Conservation (phyloP, 352 stramenopile genomes). For the Pseudoperonospora humuli region DNA sequence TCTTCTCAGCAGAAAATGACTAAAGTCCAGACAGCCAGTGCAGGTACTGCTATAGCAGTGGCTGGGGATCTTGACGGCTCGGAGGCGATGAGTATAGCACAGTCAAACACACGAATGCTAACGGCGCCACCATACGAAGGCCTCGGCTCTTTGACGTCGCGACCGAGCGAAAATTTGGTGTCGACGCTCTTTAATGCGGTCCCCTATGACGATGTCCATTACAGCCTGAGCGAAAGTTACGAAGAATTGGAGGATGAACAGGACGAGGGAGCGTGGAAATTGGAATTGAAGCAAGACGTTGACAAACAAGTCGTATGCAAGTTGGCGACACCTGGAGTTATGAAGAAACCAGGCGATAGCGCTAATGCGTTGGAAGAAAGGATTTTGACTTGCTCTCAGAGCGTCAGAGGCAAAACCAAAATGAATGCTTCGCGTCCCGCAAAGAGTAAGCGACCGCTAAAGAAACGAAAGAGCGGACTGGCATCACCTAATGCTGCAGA, state of each 20-base stretch:
- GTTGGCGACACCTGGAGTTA: not conserved
- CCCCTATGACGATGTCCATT: constrained; percentile 2
- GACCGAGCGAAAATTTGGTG: constrained; percentile 1
- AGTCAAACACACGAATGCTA: constrained; percentile 12
- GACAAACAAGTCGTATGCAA: constrained; percentile 2
- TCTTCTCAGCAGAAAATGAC: not conserved
- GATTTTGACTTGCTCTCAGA: not conserved
- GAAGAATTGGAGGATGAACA: constrained; percentile 14
- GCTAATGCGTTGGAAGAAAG: constrained; percentile 6
- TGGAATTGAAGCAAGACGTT: constrained; percentile 1
- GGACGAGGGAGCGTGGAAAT: constrained; percentile 1
- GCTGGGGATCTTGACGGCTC: not conserved
- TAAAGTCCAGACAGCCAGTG: not conserved
- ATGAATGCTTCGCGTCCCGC: not conserved
- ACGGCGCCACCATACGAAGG: constrained; percentile 20
- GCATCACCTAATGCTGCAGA: constrained; percentile 5
- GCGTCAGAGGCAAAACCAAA: constrained; percentile 8
- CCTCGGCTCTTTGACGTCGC: constrained; percentile 4
- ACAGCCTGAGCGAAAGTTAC: constrained; percentile 18
- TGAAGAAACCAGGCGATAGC: constrained; percentile 1
- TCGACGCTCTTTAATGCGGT: constrained; percentile 6
- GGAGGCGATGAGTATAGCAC: not conserved
- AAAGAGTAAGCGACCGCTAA: constrained; percentile 20
- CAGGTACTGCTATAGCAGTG: not conserved
- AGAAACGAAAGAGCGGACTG: constrained; percentile 21